phyloP scores from a whole-genome alignment of 164 flowering plant genomes.

The Berberis vulgaris region DNA sequence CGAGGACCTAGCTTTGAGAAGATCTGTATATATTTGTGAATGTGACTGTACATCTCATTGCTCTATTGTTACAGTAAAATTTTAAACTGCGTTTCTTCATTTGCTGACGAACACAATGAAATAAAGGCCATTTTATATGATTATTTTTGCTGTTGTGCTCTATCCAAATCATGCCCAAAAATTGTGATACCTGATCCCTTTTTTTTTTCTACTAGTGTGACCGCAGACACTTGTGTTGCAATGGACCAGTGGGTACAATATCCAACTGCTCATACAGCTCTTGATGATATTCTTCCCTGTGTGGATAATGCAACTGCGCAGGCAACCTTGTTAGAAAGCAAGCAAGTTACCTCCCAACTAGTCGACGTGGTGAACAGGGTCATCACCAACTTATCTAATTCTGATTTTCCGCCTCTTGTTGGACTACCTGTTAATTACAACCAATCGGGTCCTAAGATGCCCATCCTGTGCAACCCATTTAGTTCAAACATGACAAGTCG shows the following conservation, averaged over 20 bases:
- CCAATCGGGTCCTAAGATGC: slow-evolving; percentile 68
- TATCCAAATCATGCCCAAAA: background rate
- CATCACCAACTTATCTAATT: slow-evolving; percentile 49
- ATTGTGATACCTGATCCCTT: background rate
- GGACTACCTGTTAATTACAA: slow-evolving; percentile 56
- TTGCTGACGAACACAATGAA: background rate
- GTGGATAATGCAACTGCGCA: slow-evolving; percentile 74
- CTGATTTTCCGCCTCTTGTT: slow-evolving; percentile 31
- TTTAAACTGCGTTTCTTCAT: too few species aligned
- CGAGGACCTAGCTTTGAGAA: too few species aligned
- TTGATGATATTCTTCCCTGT: slow-evolving; percentile 83
- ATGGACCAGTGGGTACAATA: slow-evolving; percentile 85
- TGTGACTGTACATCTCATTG: too few species aligned
- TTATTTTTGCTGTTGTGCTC: background rate
- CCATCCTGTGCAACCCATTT: slow-evolving; percentile 64
- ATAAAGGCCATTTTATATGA: background rate
- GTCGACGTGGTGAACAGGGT: slow-evolving; percentile 40
- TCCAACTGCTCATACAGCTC: slow-evolving; percentile 75
- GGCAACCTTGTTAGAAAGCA: slow-evolving; percentile 46
- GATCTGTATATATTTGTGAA: too few species aligned
- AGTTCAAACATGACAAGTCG: slow-evolving; percentile 27
- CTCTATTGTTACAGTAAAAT: too few species aligned
- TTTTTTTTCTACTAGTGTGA: slow-evolving; percentile 36
- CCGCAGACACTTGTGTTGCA: slow-evolving; percentile 73
- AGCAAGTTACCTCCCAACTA: slow-evolving; percentile 46